Evolutionary conservation across 106 monocot genomes (phyloP).

Genomic region (Chionographis japonica): DNA sequence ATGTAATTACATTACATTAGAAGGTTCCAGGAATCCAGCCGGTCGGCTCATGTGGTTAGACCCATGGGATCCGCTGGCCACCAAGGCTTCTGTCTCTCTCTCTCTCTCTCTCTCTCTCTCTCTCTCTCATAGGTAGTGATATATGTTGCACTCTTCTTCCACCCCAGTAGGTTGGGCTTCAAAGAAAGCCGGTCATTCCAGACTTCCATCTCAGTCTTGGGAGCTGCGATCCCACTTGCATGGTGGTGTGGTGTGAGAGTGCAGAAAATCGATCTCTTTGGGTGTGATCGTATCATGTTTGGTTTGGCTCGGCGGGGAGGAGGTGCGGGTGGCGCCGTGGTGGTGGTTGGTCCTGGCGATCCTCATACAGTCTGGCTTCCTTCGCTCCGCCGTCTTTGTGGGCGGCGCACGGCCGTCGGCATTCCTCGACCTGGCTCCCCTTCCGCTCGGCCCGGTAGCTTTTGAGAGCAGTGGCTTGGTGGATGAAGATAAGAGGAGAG

Average conservation of each 20-base stretch:
- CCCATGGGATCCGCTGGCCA: slow-evolving; percentile 9
- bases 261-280: neutral
- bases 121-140: too few species aligned
- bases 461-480: slow-evolving; percentile 3
- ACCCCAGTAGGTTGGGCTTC: too few species aligned
- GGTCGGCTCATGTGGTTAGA: slow-evolving; percentile 15
- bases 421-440: slow-evolving; percentile 15
- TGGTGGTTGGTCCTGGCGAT: slow-evolving; percentile 1
- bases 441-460: neutral
- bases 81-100: neutral
- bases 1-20: neutral
- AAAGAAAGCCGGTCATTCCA: neutral
- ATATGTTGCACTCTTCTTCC: too few species aligned
- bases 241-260: too few species aligned
- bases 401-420: slow-evolving; percentile 14
- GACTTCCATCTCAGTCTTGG: neutral
- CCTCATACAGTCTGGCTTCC: slow-evolving; percentile 4
- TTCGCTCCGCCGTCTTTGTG: slow-evolving; percentile 1
- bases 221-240: neutral
- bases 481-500: slow-evolving; percentile 12
- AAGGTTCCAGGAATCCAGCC: slow-evolving; percentile 26
- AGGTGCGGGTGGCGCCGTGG: neutral
- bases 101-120: neutral
- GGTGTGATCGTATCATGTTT: neutral
- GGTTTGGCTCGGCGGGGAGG: neutral